Base-by-base conservation (phyloP, 441 rosid species). In the Aleurites moluccanus region DNA sequence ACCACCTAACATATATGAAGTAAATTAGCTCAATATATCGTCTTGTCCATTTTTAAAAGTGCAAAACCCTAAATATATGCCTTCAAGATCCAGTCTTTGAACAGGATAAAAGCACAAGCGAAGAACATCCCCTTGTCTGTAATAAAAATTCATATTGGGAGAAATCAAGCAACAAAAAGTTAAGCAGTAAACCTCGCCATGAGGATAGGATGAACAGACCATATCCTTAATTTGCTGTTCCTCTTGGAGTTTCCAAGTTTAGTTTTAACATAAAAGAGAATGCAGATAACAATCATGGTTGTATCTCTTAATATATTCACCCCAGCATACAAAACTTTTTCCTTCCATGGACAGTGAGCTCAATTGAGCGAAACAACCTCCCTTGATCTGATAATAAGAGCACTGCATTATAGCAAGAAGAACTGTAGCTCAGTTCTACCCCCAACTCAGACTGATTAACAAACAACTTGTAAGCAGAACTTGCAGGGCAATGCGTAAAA, bases 391-490 rank as follows among this genome's bases (percentile, higher is more conserved):
- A 30, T 25, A 62, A 27, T 15, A 13, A 9, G 28, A 65, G 10
- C 63, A 14, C 23, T 52, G 55, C 52, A 30, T 14, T 73, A 21
- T 72, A 55, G 65, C 49, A 35, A 57, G 21, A 73, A 52, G 67
- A 72, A 42, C 42, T 33, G 15, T 61, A 57, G 42, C 61, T 23
- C 67, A 25, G 35, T 70, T 21, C 30, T 30, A 64, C 4, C 73
- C 27, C 44, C 47, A 55, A 55, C 67, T 42, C 67, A 35, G 23
- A 42, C 56, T 11, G 59, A 53, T 69, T 67, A 61, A 45, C 55
- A 30, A 42, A 68, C 28, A 59, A 28, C 74, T 66, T 6, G 23
- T 63, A 21, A 16, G 25, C n/a, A n/a, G n/a, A n/a, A n/a, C n/a
- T n/a, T n/a, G n/a, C n/a, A n/a, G n/a, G n/a, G n/a, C n/a, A n/a